Base-by-base conservation (phyloP, 2,329 filamentous ascomycete genomes). In the Cladosporium colombiae region DNA sequence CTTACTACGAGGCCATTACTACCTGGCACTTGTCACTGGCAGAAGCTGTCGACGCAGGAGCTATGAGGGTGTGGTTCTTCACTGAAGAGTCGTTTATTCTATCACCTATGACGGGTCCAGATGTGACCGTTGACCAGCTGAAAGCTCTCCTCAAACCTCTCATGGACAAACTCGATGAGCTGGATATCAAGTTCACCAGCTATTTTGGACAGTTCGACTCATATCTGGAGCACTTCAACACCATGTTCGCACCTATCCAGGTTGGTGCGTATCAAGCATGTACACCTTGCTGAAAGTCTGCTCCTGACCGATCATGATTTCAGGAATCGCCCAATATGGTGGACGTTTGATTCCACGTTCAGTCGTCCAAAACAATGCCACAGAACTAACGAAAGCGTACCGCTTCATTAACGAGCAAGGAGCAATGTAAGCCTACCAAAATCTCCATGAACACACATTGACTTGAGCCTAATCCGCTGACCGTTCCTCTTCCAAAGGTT, bases 11-110 rank as follows among this genome's bases (percentile, higher is more conserved):
- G 53, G 82, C 80, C 1, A 77, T 88, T 23, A 74, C 80, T 0
- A 82, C 81, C 25, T 78, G 21, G 27, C 76, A 85, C 5, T 79
- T 79, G 0, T 74, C 78, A 11, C 78, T 85, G 7, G 83, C 85
- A 1, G 74, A 72, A 2, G 80, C 85, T 65, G 78, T 84, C 18
- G 83, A 85, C 67, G 76, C 80, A 1, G 85, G 85, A 11, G 78
- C 79, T 23, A 83, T 81, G 77, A 74, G 78, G 31, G 75, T 82
- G n/a, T 86, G 82, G 74, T 80, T 78, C 68, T 81, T 84, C 67
- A 77, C 86, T 7, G 83, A 80, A 68, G 81, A 82, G 1, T 85
- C 84, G 70, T 80, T 81, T 33, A 72, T 72, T 27, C 74, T 87
- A 29, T 75, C 76, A 0, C 80, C 81, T 4, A 68, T 85, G 29